Base-by-base conservation (phyloP, 2,329 filamentous ascomycete genomes). In the Hortaea sp. region DNA sequence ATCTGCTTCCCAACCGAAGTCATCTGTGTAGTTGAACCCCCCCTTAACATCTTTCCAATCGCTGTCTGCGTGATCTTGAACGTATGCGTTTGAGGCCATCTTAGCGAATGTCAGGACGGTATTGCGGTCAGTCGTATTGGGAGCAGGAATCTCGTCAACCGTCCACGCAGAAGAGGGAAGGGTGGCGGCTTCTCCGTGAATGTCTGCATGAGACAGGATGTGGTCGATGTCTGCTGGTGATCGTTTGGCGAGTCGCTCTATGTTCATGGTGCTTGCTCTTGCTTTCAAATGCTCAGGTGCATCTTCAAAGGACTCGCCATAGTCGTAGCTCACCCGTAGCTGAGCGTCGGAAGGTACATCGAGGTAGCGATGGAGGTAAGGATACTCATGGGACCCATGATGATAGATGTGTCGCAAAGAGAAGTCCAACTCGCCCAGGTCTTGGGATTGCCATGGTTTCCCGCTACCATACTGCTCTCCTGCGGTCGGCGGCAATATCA, bases 1-100 rank as follows among this genome's bases (percentile, higher is more conserved):
- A 63, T 97, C 89, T 32, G 71, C 72, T 63, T 94, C 79, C 92
- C 92, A 97, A 39, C 92, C 92, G 69, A 97, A 97, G 61, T 89
- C 86, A 45, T 79, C 81, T 5, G 85, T 89, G 51, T 86, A 81
- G 63, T 97, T 95, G 70, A 88, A 95, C 1, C 78, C 80, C 7
- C 75, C 75, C 39, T 84, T 80, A 2, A 94, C 81, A 52, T 89
- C 85, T 52, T 87, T 74, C 90, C 92, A 97, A 53, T 94, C 83
- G 2, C 81, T 78, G 42, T 81, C 75, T 7, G 75, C 74, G 4
- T 85, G 82, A 43, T 78, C 76, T 47, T 84, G 72, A 9, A 94
- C 84, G 62, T 98, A 98, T 31, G 92, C 88, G 61, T 97, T 81
- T 42, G 88, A 80, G 1, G 89, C 84, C 80, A 97, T 94, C 56